These are phyloP conservation scores for Aspergillus neotritici DNA, from an alignment of 2,329 filamentous ascomycete species.

Conservation along the genomic window DNA sequence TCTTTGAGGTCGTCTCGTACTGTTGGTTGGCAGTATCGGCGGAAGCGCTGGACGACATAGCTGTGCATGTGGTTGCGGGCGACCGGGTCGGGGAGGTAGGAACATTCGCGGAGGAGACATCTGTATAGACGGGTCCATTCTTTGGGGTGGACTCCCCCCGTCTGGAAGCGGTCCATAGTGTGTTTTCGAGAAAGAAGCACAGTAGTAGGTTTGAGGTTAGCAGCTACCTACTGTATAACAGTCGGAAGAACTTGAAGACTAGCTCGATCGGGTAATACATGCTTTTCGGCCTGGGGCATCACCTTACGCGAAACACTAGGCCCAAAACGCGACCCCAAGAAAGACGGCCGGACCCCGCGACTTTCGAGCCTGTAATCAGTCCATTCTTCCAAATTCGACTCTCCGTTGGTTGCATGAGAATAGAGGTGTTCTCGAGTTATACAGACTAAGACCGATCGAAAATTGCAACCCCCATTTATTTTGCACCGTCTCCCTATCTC, in stretches of 20 bases:
- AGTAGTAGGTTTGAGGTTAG: too few relatives aligned
- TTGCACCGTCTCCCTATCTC: not conserved
- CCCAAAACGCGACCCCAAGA: conserved; percentile 20
- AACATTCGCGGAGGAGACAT: conserved; percentile 52
- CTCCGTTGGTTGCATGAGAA: conserved; percentile 1
- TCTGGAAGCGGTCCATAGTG: not conserved
- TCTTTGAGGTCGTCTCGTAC: conserved; percentile 11
- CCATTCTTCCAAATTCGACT: conserved; percentile 3
- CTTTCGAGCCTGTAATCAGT: conserved; percentile 8
- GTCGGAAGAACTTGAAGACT: too few relatives aligned
- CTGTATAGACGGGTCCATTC: conserved; percentile 48
- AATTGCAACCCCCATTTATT: not conserved
- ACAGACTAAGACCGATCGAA: not conserved
- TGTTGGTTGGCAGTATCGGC: conserved; percentile 30
- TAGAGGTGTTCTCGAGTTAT: not conserved
- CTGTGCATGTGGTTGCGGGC: conserved; percentile 47
- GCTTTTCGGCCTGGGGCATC: conserved; percentile 5
- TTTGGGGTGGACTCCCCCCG: conserved; percentile 5
- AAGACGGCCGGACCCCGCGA: conserved; percentile 17
- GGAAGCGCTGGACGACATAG: conserved; percentile 47
- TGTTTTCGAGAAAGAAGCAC: too few relatives aligned
- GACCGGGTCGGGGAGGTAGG: conserved; percentile 55
- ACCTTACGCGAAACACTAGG: conserved; percentile 19
- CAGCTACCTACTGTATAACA: too few relatives aligned
- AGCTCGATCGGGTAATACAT: conserved; percentile 17